Evolutionary conservation across 1,284 basidiomycete genomes (phyloP), one percentile per base, ranked within the genome.

Genomic region (Tylopilus sp.): DNA sequence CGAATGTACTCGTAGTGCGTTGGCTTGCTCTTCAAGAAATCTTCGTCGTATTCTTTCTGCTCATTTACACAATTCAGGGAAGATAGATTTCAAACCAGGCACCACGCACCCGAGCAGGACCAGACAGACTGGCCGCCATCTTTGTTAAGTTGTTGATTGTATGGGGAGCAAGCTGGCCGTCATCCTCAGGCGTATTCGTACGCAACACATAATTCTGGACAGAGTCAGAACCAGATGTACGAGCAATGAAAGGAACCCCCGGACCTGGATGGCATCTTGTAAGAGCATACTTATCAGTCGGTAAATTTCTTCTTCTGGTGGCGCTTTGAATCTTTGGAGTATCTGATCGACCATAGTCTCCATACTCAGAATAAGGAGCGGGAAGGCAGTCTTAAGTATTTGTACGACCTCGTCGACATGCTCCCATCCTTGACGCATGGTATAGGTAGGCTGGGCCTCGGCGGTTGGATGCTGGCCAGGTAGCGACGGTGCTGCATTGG

Each of bases 291-390:
- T 89, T 37, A 95, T 85, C 58, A 95, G 82, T 15, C 97, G 84
- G 71, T 98, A 98, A 16, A 94, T 87, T 59, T 99, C 96, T 68
- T 99, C 97, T 57, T 99, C 97, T 2, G 85, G 81, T 7, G 82
- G 79, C 2, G 91, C 82, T 70, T 98, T 98, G 75, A 98, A 97
- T 39, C 95, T 84, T 55, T 86, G 82, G 36, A 85, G 79, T 57
- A 99, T 89, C 70, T 99, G 96, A 61, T 99, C 97, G 18, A 97
- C 91, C 77, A 99, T 91, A 41, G 94, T 97, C 71, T 99, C 97
- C 78, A 99, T 81, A 47, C 92, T 97, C 28, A 98, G 75, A 23
- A 96, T 92, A 19, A 99, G 79, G 15, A 99, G 78, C 0, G 97
- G 97, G 75, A 97, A 97, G 1, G 92, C 89, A 0, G 96, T 98